Base-by-base conservation (phyloP, 139 green algal species). In the Chlamydomonas incerta region DNA sequence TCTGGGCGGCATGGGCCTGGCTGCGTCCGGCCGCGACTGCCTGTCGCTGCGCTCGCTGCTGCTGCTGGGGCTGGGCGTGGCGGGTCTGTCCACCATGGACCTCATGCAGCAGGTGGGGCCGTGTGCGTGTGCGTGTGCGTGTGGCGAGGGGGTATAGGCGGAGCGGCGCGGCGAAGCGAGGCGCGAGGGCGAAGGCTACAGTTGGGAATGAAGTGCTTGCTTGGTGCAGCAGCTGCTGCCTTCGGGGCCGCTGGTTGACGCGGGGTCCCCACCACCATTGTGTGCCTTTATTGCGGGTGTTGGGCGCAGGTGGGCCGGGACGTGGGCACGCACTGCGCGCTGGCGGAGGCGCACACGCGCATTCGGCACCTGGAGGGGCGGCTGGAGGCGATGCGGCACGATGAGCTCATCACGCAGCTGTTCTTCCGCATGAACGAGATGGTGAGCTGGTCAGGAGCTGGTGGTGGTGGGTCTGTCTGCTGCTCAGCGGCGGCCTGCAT, bases 341-440 rank as follows among this genome's bases (percentile, higher is more conserved):
- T 86, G 31, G 80, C 80, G 1, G 80, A 86, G 80, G 67, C 67
- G 4, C 17, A 18, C 67, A 70, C 34, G 2, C 80, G 67, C 33
- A 41, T 86, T 0, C 33, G 37, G 15, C 80, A 86, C 80, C 24
- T 86, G 50, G 80, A 86, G 80, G 67, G 58, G 8, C 23, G 26
- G 1, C 15, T 86, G 29, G 41, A 4, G 14, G 4, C 60, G 26
- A 70, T 63, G 67, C 20, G 52, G 5, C 67, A 86, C 52, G 80
- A 86, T 52, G 80, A 86, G 52, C 31, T 86, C 10, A 77, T 86
- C 13, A 86, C 80, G 67, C 80, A 83, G 76, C 62, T 83, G 6
- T 83, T 83, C 76, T 83, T 83, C 76, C 35, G 76, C 2, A 73
- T 83, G 62, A 83, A 83, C 68, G 76, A 83, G n/a, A 83, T 83